A percentile compares a stretch with the other conserved stretches of the same genome.
Conservation (phyloP, 805 yeast species). For the Starmerella apis region DNA sequence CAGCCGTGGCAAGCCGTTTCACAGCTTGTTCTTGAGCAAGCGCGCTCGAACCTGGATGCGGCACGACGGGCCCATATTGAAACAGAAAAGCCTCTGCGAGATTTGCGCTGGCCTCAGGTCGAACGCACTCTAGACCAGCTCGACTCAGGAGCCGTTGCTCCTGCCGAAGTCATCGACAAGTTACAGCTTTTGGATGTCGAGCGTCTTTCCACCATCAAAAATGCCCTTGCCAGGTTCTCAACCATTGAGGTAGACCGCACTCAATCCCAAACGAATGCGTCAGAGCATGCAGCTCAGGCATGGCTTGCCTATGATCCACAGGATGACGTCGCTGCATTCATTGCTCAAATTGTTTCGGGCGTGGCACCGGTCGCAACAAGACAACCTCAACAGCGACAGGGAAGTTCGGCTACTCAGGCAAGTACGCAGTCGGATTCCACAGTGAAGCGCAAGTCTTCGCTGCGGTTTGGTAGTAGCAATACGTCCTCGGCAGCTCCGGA, state of each 20-base stretch:
- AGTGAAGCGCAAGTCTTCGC: constrained; percentile 6
- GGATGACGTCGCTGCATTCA: constrained; percentile 49
- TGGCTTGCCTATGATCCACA: constrained; percentile 54
- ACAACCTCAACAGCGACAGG: neutral
- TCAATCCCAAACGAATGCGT: constrained; percentile 37
- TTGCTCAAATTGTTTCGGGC: constrained; percentile 31
- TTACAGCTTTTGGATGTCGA: constrained; percentile 36
- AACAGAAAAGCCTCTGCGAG: constrained; percentile 32
- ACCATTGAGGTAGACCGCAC: constrained; percentile 49
- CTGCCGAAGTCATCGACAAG: constrained; percentile 45
- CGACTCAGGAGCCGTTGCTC: neutral
- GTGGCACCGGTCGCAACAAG: constrained; percentile 18
- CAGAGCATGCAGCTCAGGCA: constrained; percentile 57
- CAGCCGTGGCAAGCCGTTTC: constrained; percentile 27
- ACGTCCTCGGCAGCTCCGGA: neutral
- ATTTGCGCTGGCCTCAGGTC: constrained; percentile 34
- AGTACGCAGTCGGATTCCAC: constrained; percentile 1
- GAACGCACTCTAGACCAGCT: constrained; percentile 14
- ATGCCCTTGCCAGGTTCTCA: constrained; percentile 54
- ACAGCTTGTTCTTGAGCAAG: constrained; percentile 27
- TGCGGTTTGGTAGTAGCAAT: neutral
- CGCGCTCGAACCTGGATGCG: constrained; percentile 28
- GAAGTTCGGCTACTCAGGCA: constrained; percentile 1
- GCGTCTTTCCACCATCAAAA: constrained; percentile 53
- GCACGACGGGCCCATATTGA: constrained; percentile 35